Evolutionary conservation across 176 grass and related monocot species (phyloP).

Genomic region (Leersia perrieri): DNA sequence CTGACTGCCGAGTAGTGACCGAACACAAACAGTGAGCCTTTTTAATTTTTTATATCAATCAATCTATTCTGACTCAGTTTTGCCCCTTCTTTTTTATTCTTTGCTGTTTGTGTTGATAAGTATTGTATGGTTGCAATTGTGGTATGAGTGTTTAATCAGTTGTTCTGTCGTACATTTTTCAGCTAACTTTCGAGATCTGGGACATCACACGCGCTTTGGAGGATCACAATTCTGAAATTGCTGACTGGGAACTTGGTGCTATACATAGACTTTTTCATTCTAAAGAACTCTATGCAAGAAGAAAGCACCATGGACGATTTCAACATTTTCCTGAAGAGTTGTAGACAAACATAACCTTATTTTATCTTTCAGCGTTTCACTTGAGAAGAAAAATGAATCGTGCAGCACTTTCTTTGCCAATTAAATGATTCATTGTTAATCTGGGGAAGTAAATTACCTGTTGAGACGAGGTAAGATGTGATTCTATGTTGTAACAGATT

Average conservation of each 20-base stretch:
- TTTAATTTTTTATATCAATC: too few relatives aligned
- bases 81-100: background rate
- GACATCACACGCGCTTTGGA: slow-evolving; percentile 72
- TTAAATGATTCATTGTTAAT: slow-evolving; percentile 79
- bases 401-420: slow-evolving; percentile 67
- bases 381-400: slow-evolving; percentile 68
- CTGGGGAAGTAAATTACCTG: slow-evolving; percentile 84
- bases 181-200: slow-evolving; percentile 89
- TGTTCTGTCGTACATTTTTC: slow-evolving; percentile 9
- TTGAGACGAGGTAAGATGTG: slow-evolving; percentile 68
- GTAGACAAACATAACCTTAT: background rate
- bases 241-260: slow-evolving; percentile 87
- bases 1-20: too few relatives aligned
- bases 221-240: slow-evolving; percentile 81
- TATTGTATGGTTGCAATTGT: background rate
- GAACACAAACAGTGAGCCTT: too few relatives aligned
- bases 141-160: background rate
- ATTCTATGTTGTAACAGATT: background rate
- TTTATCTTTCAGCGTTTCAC: slow-evolving; percentile 55
- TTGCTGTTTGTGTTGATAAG: background rate
- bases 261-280: slow-evolving; percentile 74
- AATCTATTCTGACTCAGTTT: slow-evolving; percentile 3
- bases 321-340: slow-evolving; percentile 5
- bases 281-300: slow-evolving; percentile 69
- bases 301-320: slow-evolving; percentile 43